phyloP scores from a whole-genome alignment of 257 asterid species.

The Phtheirospermum japonicum region DNA sequence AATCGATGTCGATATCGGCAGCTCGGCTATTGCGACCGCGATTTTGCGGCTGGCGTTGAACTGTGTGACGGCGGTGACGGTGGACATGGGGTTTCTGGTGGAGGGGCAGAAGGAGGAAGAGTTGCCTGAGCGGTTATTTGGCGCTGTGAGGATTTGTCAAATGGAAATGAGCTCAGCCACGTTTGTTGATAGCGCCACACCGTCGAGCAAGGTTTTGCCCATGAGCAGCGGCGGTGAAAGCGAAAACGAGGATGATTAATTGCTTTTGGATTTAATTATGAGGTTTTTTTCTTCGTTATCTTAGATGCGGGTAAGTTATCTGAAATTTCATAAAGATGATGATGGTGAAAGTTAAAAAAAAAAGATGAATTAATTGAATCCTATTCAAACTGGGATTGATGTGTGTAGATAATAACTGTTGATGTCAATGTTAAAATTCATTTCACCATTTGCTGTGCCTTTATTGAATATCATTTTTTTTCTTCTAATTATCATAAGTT shows the following conservation, averaged over 20 bases:
- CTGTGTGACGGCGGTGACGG: conserved; percentile 72
- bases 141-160: conserved; percentile 82
- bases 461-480: conserved; percentile 1
- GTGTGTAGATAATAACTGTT: conserved; percentile 40
- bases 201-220: conserved; percentile 51
- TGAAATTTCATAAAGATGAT: conserved; percentile 26
- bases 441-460: conserved; percentile 16
- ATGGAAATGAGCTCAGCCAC: conserved; percentile 88
- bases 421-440: conserved; percentile 25
- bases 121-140: conserved; percentile 78
- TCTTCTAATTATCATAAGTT: conserved; percentile 5
- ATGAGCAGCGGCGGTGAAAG: conserved; percentile 50
- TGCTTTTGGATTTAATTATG: conserved; percentile 1
- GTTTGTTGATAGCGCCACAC: conserved; percentile 48
- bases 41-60: conserved; percentile 84
- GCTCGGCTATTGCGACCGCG: conserved; percentile 85
- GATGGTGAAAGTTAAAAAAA: conserved; percentile 14
- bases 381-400: conserved; percentile 23
- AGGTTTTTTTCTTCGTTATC: conserved; percentile 5
- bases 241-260: conserved; percentile 34
- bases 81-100: conserved; percentile 92
- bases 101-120: conserved; percentile 75
- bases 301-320: conserved; percentile 29
- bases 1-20: conserved; percentile 86
- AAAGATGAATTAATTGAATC: conserved; percentile 15